A percentile compares a stretch with the other conserved stretches of the same genome.
Evolutionary conservation across 306 rosid genomes (phyloP).

Genomic region (Ziziphus jujuba): DNA sequence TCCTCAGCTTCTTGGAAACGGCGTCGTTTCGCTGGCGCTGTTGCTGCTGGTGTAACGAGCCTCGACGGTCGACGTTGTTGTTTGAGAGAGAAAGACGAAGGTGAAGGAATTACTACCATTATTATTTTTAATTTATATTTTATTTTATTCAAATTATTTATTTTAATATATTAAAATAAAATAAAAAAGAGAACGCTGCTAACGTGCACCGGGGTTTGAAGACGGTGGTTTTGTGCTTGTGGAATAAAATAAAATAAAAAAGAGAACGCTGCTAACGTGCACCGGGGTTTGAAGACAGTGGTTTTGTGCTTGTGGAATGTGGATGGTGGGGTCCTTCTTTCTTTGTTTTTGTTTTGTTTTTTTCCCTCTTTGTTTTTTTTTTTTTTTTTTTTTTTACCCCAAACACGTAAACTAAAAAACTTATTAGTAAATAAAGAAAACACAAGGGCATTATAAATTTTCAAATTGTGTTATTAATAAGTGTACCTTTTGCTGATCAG

Average conservation of each 20-base stretch:
- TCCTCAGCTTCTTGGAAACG: constrained; percentile 20
- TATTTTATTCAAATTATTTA: neutral
- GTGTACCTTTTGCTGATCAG: no score
- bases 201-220: constrained; percentile 14
- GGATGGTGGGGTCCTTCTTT: no score
- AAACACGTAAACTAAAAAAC: no score
- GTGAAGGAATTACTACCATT: neutral
- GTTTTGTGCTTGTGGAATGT: no score
- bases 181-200: neutral
- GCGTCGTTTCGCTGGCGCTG: constrained; percentile 33
- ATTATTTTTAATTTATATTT: neutral
- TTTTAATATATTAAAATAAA: no score
- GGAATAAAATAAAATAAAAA: neutral
- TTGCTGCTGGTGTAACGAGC: constrained; percentile 24
- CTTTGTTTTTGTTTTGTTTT: no score
- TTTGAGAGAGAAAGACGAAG: constrained; percentile 36
- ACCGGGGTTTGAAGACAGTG: neutral
- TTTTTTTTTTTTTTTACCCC: no score
- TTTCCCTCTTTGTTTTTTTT: no score
- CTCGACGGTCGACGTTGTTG: constrained; percentile 23
- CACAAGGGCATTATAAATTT: no score
- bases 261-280: constrained; percentile 17
- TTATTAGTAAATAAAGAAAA: no score
- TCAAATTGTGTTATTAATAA: no score
- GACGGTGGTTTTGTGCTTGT: no score